Evolutionary conservation across 257 asterid species (phyloP).

Genomic region (Ajuga chamaepitys): DNA sequence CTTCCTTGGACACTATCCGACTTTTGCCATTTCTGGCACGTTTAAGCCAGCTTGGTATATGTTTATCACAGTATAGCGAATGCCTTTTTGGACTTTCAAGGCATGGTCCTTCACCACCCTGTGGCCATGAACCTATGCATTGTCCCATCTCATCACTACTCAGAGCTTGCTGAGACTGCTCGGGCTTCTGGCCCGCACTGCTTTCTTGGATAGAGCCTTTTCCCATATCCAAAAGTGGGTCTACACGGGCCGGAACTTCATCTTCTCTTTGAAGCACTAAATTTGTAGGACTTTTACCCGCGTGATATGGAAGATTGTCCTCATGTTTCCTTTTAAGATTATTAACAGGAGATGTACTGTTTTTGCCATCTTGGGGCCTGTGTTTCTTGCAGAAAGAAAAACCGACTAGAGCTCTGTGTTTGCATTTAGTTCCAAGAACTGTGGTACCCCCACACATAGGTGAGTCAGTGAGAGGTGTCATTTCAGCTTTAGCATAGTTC

Average conservation of each 20-base stretch:
- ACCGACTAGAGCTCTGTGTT: constrained; percentile 82
- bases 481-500: constrained; percentile 50
- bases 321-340: constrained; percentile 61
- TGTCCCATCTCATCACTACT: constrained; percentile 32
- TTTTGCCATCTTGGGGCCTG: constrained; percentile 55
- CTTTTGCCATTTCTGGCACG: constrained; percentile 98
- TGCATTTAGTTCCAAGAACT: constrained; percentile 92
- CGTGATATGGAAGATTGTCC: constrained; percentile 27
- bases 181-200: constrained; percentile 32
- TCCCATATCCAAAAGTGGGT: constrained; percentile 36
- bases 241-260: constrained; percentile 31
- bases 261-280: constrained; percentile 30
- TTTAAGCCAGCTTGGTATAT: constrained; percentile 95
- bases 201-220: constrained; percentile 28
- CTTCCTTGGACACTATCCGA: constrained; percentile 91
- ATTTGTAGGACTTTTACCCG: constrained; percentile 26
- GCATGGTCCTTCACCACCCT: constrained; percentile 50
- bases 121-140: constrained; percentile 70
- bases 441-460: constrained; percentile 98
- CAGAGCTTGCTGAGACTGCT: constrained; percentile 25
- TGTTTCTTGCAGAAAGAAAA: constrained; percentile 96
- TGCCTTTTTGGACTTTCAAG: constrained; percentile 67
- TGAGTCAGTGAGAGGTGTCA: constrained; percentile 38
- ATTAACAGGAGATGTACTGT: constrained; percentile 27
- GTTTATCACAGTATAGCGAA: constrained; percentile 84